Percentiles rank a stretch among this genome's conserved stretches.
phyloP scores from a whole-genome alignment of 2,329 filamentous ascomycete genomes.

The Chrysoporthe austroafricana region DNA sequence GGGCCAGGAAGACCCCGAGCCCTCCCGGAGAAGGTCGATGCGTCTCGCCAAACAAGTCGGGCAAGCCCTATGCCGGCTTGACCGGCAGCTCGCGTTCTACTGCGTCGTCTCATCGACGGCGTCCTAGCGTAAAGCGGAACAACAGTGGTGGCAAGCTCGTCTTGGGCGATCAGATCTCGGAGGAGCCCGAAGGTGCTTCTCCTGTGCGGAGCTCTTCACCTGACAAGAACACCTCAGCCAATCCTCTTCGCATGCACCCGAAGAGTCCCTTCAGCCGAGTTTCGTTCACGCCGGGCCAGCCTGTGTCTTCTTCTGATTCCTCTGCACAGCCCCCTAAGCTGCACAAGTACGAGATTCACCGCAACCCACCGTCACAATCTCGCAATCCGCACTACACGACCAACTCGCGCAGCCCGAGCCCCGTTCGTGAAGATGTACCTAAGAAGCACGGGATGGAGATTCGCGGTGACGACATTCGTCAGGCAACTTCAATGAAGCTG shows the following conservation, averaged over 20 bases:
- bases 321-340: conserved; percentile 47
- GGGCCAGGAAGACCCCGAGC: conserved; percentile 26
- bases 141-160: conserved; percentile 73
- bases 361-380: conserved; percentile 81
- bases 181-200: conserved; percentile 70
- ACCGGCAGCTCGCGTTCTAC: conserved; percentile 41
- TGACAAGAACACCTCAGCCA: conserved; percentile 35
- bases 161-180: conserved; percentile 82
- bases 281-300: conserved; percentile 54
- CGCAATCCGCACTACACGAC: conserved; percentile 79
- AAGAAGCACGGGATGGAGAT: conserved; percentile 83
- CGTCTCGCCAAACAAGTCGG: conserved; percentile 34
- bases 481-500: conserved; percentile 86
- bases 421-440: conserved; percentile 48
- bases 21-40: conserved; percentile 38
- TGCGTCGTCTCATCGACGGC: conserved; percentile 52
- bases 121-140: conserved; percentile 70
- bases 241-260: conserved; percentile 60
- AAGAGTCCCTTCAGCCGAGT: conserved; percentile 69
- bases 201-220: conserved; percentile 33
- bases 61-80: conserved; percentile 48
- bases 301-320: conserved; percentile 38
- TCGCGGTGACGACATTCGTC: conserved; percentile 82
- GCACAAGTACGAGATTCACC: conserved; percentile 69
- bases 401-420: conserved; percentile 53